Evolutionary conservation across 2,329 filamentous ascomycete species (phyloP).

Genomic region (Hirsutella minnesotensis): DNA sequence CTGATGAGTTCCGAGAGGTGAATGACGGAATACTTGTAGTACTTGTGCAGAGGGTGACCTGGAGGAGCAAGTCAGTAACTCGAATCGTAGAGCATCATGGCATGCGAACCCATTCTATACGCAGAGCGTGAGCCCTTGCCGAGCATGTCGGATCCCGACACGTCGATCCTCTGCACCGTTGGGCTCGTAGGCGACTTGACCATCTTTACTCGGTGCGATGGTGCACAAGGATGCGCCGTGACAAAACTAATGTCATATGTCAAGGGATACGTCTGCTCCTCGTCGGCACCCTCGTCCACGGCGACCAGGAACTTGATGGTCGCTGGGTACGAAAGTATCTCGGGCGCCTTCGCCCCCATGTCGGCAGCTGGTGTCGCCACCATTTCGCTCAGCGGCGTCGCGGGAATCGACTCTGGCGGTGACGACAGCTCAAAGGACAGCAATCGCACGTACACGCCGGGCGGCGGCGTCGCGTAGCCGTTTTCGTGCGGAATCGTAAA

Average conservation of each 20-base stretch:
- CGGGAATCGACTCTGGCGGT: conserved; percentile 29
- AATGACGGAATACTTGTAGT: conserved; percentile 46
- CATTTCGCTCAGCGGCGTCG: conserved; percentile 30
- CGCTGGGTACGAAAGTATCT: conserved; percentile 22
- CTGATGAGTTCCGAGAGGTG: conserved; percentile 45
- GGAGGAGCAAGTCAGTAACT: not conserved
- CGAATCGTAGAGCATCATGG: not conserved
- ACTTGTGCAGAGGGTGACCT: conserved; percentile 54
- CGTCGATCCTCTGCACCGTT: conserved; percentile 44
- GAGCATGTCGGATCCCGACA: conserved; percentile 30
- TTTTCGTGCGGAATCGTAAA: conserved; percentile 51
- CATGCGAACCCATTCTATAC: conserved; percentile 30
- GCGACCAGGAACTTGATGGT: conserved; percentile 22
- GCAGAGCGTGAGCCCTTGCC: conserved; percentile 34
- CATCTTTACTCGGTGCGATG: conserved; percentile 43
- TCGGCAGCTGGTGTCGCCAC: conserved; percentile 26
- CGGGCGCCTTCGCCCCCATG: conserved; percentile 15
- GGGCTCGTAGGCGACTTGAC: conserved; percentile 48
- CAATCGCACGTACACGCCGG: conserved; percentile 36
- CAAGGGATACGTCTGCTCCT: conserved; percentile 33
- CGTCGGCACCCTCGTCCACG: conserved; percentile 25
- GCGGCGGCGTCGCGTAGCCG: conserved; percentile 34
- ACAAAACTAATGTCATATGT: conserved; percentile 52
- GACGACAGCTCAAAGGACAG: conserved; percentile 36
- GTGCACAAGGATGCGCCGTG: conserved; percentile 52